A percentile compares a stretch with the other conserved stretches of the same genome.
Conservation (phyloP, 352 stramenopile genomes). For the Pythium myriotylum region DNA sequence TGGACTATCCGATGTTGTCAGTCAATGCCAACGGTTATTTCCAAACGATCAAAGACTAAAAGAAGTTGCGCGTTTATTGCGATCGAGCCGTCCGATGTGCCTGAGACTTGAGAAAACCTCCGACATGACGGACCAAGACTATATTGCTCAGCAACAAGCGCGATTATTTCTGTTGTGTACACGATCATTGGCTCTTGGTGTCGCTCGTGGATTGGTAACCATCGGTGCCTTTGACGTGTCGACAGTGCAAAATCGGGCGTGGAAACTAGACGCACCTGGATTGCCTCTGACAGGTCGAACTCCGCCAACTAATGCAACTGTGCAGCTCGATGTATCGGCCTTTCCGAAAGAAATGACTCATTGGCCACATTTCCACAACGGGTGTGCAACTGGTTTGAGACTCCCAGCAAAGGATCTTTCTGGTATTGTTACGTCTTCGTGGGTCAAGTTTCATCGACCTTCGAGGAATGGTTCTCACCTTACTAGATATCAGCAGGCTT, state of each 20-base stretch:
- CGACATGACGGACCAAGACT: conserved; percentile 74
- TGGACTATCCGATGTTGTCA: conserved; percentile 66
- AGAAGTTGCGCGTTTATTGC: conserved; percentile 78
- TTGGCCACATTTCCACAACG: conserved; percentile 99
- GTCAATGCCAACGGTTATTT: conserved; percentile 61
- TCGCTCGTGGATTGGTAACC: conserved; percentile 97
- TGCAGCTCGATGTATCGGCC: conserved; percentile 92
- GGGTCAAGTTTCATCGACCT: conserved; percentile 98
- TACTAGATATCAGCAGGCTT: conserved; percentile 4
- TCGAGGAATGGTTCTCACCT: conserved; percentile 41
- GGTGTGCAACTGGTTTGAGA: conserved; percentile 94
- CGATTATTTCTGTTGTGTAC: conserved; percentile 94
- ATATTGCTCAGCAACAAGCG: conserved; percentile 90
- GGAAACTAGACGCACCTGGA: conserved; percentile 88
- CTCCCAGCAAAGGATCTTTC: conserved; percentile 74
- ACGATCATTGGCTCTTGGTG: conserved; percentile 90
- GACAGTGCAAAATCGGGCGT: conserved; percentile 74
- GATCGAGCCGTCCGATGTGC: conserved; percentile 71
- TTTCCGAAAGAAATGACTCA: conserved; percentile 91
- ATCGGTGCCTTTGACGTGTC: conserved; percentile 88
- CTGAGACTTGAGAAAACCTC: conserved; percentile 70
- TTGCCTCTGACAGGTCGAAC: conserved; percentile 94
- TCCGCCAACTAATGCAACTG: conserved; percentile 92
- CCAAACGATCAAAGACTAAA: conserved; percentile 77
- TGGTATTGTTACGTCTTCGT: conserved; percentile 93